These are phyloP conservation scores for Leucoagaricus sp. DNA, from an alignment of 1,284 basidiomycete species.

Conservation along the genomic window DNA sequence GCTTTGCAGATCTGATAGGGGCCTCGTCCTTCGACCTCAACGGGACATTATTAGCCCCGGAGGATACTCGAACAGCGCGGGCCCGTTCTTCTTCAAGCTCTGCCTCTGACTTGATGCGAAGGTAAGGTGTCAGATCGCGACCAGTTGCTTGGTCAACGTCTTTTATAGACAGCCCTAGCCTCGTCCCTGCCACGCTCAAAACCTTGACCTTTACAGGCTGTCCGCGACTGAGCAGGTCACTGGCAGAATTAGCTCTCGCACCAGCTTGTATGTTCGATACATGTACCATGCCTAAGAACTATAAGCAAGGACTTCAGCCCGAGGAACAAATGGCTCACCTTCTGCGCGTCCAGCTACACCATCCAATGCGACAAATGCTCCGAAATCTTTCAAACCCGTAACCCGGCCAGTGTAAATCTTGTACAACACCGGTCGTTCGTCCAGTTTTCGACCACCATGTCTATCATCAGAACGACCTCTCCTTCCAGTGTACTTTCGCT, in stretches of 20 bases:
- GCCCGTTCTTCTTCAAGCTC: constrained; percentile 83
- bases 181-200: constrained; percentile 85
- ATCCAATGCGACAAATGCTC: constrained; percentile 90
- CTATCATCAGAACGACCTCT: constrained; percentile 44
- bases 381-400: constrained; percentile 90
- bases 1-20: constrained; percentile 77
- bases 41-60: constrained; percentile 73
- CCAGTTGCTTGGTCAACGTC: constrained; percentile 94
- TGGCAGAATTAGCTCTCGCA: constrained; percentile 82
- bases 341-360: constrained; percentile 86
- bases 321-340: constrained; percentile 57
- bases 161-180: constrained; percentile 92
- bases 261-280: constrained; percentile 89
- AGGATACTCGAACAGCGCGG: constrained; percentile 58
- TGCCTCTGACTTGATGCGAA: constrained; percentile 91
- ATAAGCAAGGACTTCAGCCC: constrained; percentile 5
- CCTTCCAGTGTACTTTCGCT: constrained; percentile 34
- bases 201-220: constrained; percentile 95
- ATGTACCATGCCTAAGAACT: constrained; percentile 85
- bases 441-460: constrained; percentile 49
- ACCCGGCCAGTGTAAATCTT: constrained; percentile 95
- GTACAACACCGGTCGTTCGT: constrained; percentile 88
- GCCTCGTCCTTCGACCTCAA: constrained; percentile 55
- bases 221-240: constrained; percentile 83
- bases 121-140: constrained; percentile 89